Evolutionary conservation across 148 eudicot species (phyloP), one percentile per base, ranked within the genome.

Genomic region (Rheum nobile): DNA sequence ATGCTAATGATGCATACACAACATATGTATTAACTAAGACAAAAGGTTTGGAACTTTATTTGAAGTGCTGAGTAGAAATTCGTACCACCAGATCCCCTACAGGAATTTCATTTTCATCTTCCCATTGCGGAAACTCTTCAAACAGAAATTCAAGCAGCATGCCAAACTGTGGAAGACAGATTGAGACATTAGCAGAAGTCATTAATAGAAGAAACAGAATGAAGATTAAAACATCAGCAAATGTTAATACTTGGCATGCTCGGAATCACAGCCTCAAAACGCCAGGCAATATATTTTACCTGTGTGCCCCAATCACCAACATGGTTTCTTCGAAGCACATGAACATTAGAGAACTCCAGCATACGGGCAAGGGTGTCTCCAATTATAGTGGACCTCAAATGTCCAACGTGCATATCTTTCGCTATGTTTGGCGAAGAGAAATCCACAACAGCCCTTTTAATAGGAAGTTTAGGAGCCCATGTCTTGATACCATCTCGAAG

Each of bases 271-370:
- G 31, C 50, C 31, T 71, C 31, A 38, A n/a, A 39, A 14, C 41
- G 17, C 12, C 34, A 21, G 31, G 8, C 50, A 39, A 24, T 17
- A 65, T 22, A 42, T n/a, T 21, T 72, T 73, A 93, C 98, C 90
- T 95, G 99, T 71, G 99, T 95, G 24, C 99, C 99, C 99, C 99
- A 95, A 35, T 95, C 97, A 48, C 99, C 99, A 78, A 95, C 99
- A 81, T 95, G 97, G 76, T 95, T 95, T 79, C 99, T 90, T 17
- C 97, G 82, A 16, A 90, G 89, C 73, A 91, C 99, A 34, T 95
- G 89, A 34, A 90, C 97, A 63, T 88, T 86, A 61, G 99, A 90
- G 72, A 83, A 95, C 84, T 95, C 99, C 34, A 95, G 83, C 97
- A 95, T 90, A 55, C 93, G 92, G 26, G 99, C 96, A 38, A 95